A percentile compares a stretch with the other conserved stretches of the same genome.
These are phyloP conservation scores for Globisporangium nodosum DNA, from an alignment of 352 stramenopile genomes.

Conservation along the genomic window DNA sequence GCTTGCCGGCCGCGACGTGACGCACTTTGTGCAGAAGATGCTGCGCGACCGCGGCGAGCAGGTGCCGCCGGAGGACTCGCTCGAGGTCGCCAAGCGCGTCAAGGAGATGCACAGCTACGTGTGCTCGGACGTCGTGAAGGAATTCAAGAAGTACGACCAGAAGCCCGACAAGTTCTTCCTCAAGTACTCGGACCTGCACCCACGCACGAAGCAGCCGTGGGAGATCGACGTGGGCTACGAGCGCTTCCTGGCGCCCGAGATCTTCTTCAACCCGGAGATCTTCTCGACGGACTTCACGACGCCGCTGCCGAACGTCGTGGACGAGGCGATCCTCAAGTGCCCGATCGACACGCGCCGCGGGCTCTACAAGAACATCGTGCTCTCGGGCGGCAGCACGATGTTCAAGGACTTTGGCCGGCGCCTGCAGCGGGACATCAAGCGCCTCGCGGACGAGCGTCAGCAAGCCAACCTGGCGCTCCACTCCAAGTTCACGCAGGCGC, in stretches of 20 bases:
- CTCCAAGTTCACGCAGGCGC: conserved; percentile 58
- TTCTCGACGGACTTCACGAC: conserved; percentile 92
- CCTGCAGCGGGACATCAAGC: conserved; percentile 93
- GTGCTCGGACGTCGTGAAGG: conserved; percentile 92
- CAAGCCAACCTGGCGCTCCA: conserved; percentile 80
- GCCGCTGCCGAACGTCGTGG: conserved; percentile 91
- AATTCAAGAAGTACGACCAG: conserved; percentile 94
- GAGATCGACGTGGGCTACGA: conserved; percentile 91
- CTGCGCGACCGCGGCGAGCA: conserved; percentile 89
- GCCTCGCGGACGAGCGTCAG: conserved; percentile 87
- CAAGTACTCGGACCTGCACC: conserved; percentile 78
- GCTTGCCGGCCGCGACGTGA: conserved; percentile 92
- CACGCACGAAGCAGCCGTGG: conserved; percentile 81
- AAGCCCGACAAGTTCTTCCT: conserved; percentile 92
- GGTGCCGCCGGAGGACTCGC: conserved; percentile 88
- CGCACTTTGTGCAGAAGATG: conserved; percentile 93
- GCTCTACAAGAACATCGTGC: conserved; percentile 96
- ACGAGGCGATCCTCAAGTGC: conserved; percentile 93
- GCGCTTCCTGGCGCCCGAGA: conserved; percentile 93
- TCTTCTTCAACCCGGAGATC: conserved; percentile 97
- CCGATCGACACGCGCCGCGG: conserved; percentile 92
- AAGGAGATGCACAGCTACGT: conserved; percentile 96
- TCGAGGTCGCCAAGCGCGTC: conserved; percentile 88
- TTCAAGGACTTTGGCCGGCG: conserved; percentile 96
- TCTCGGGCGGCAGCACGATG: conserved; percentile 94